Evolutionary conservation across 805 yeast species (phyloP), one percentile per base, ranked within the genome.

Genomic region (Ogataea sp.): DNA sequence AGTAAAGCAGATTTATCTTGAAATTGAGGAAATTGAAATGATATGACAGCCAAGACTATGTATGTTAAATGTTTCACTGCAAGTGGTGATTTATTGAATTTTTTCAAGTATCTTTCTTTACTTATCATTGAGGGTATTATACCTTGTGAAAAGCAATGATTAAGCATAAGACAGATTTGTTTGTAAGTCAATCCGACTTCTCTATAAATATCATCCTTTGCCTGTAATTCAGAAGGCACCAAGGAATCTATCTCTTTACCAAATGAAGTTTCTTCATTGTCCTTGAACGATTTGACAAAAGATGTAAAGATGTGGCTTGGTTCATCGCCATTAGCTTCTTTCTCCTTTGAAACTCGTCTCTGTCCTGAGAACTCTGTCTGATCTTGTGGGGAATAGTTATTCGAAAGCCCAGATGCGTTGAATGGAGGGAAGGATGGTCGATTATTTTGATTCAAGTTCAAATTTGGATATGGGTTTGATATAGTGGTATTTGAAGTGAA

Each of bases 21-120:
- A 36, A 47, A 49, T 17, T 47, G 46, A 18, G 52, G 50, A 2
- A 44, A 24, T 25, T 45, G 39, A 28, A 51, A 37, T 16, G 47
- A 40, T 13, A 44, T 40, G 1, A 38, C 16, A 8, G 61, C 45
- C 56, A 60, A 54, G 7, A 52, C 42, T 41, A 50, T 40, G 32
- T 52, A 54, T 6, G 49, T 38, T 25, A 47, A 48, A 36, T 48
- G 53, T 20, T 48, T 21, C 3, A 53, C 32, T 8, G 42, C 29
- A 9, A 26, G 21, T 0, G 60, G 58, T 16, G 55, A 43, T 11
- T 40, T 41, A 1, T 40, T 23, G 20, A 52, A 46, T n/a, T 42
- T 41, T 20, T 44, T 20, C 25, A 43, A 20, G 41, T 51, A 56
- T 33, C 61, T 42, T 24, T 39, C 40, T 15, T 36, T 24, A 11